Evolutionary conservation across 208 protist species (phyloP).

Genomic region (Leishmania amazonensis): DNA sequence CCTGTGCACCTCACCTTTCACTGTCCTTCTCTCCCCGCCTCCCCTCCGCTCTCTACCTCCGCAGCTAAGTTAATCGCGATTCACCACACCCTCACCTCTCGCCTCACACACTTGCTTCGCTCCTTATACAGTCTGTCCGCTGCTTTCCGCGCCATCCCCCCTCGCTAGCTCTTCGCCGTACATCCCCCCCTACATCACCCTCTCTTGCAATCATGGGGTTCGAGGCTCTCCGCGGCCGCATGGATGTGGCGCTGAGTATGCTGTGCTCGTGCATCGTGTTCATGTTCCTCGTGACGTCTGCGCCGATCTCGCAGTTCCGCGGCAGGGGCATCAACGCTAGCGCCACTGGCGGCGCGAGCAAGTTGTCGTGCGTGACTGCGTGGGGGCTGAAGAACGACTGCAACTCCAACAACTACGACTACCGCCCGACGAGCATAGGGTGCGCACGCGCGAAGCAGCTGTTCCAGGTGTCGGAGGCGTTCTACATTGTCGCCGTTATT

Average conservation of each 20-base stretch:
- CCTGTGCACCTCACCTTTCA: neutral
- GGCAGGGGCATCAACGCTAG: constrained; percentile 29
- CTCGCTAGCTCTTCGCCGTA: neutral
- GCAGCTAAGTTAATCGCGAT: constrained; percentile 2
- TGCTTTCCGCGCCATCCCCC: neutral
- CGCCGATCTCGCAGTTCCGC: constrained; percentile 61
- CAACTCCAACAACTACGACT: constrained; percentile 26
- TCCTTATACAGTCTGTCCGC: neutral
- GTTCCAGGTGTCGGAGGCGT: constrained; percentile 54
- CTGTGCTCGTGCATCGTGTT: constrained; percentile 57
- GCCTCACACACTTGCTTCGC: neutral
- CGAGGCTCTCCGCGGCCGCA: constrained; percentile 43
- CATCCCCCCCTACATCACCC: constrained; percentile 2
- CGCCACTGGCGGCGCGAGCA: constrained; percentile 17
- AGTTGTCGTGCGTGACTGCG: constrained; percentile 49
- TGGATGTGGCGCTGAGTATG: constrained; percentile 41
- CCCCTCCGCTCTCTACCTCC: neutral
- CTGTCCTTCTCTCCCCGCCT: neutral
- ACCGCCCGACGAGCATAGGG: constrained; percentile 18
- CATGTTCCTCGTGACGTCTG: constrained; percentile 48
- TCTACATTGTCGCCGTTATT: constrained; percentile 64
- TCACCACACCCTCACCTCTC: neutral
- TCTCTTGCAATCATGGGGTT: constrained; percentile 46
- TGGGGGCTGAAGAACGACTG: constrained; percentile 67
- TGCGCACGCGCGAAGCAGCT: constrained; percentile 34